These are phyloP conservation scores for Pleurostoma richardsiae DNA, from an alignment of 2,329 filamentous ascomycete species.

Conservation along the genomic window DNA sequence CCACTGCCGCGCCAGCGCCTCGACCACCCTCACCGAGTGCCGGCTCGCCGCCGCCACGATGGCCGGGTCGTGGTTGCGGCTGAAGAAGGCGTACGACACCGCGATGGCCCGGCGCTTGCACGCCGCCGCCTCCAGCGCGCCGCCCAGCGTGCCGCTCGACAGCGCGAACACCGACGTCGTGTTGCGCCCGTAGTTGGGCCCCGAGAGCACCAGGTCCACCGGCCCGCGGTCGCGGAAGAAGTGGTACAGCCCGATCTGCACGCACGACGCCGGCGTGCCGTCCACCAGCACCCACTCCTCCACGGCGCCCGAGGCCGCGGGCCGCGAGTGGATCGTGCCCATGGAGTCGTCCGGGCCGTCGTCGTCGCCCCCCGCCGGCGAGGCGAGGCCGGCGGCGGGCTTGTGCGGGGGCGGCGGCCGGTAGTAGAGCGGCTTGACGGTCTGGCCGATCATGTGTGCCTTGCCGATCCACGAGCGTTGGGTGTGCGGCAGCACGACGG, in stretches of 20 bases:
- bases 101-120: conserved; percentile 71
- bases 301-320: conserved; percentile 41
- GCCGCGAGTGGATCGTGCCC: conserved; percentile 60
- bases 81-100: conserved; percentile 86
- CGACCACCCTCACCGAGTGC: conserved; percentile 71
- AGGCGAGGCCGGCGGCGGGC: conserved; percentile 24
- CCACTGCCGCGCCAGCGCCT: conserved; percentile 75
- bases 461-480: conserved; percentile 99
- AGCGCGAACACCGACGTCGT: conserved; percentile 75
- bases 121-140: conserved; percentile 70
- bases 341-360: conserved; percentile 55
- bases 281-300: conserved; percentile 82
- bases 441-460: conserved; percentile 90
- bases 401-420: conserved; percentile 41
- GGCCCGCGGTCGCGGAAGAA: conserved; percentile 69
- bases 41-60: conserved; percentile 74
- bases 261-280: conserved; percentile 75
- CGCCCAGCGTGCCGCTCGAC: conserved; percentile 72
- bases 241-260: conserved; percentile 78
- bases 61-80: conserved; percentile 73
- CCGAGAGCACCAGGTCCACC: conserved; percentile 72
- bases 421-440: conserved; percentile 80
- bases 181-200: conserved; percentile 81
- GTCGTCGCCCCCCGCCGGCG: conserved; percentile 28
- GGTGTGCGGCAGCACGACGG: conserved; percentile 82